A percentile compares a stretch with the other conserved stretches of the same genome.
These are phyloP conservation scores for Penicillium olsonii DNA, from an alignment of 2,329 filamentous ascomycete genomes.

Conservation along the genomic window DNA sequence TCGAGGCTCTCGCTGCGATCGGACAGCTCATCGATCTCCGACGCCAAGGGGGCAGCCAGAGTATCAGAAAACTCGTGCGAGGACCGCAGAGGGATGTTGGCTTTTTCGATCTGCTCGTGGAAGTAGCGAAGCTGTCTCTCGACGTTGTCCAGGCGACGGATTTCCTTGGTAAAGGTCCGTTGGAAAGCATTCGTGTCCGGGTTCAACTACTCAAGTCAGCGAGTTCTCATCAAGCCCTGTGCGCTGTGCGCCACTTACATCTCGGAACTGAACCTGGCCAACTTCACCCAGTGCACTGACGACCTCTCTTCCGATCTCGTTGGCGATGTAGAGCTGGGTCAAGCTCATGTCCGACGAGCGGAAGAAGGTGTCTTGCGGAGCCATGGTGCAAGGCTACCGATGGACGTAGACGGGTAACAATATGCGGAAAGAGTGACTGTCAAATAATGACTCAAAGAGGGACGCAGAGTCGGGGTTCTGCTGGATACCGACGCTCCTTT, in stretches of 20 bases:
- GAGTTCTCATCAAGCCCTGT: constrained; percentile 4
- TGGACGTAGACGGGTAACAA: constrained; percentile 13
- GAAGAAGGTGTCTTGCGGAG: constrained; percentile 88
- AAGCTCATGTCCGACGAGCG: constrained; percentile 99
- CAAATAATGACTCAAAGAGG: constrained; percentile 13
- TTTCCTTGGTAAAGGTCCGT: constrained; percentile 95
- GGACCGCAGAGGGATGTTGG: constrained; percentile 79
- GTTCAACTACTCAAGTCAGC: constrained; percentile 69
- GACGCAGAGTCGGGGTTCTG: constrained; percentile 16
- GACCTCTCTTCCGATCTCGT: constrained; percentile 97
- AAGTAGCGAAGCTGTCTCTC: constrained; percentile 98
- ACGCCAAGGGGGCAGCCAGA: constrained; percentile 82
- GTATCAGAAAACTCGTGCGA: constrained; percentile 88
- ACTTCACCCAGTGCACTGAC: constrained; percentile 95
- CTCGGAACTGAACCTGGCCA: constrained; percentile 93
- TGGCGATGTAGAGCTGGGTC: constrained; percentile 99
- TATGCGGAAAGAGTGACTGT: constrained; percentile 8
- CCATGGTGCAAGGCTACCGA: constrained; percentile 51
- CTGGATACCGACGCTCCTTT: constrained; percentile 3
- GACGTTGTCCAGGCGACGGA: constrained; percentile 94
- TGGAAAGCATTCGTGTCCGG: constrained; percentile 92
- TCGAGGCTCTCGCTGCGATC: constrained; percentile 92
- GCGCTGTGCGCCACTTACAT: constrained; percentile 63
- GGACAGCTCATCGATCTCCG: constrained; percentile 93
- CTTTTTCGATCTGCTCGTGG: constrained; percentile 92